phyloP scores from a whole-genome alignment of 1,139 yeast genomes.

The Saccharomyces hybrid region DNA sequence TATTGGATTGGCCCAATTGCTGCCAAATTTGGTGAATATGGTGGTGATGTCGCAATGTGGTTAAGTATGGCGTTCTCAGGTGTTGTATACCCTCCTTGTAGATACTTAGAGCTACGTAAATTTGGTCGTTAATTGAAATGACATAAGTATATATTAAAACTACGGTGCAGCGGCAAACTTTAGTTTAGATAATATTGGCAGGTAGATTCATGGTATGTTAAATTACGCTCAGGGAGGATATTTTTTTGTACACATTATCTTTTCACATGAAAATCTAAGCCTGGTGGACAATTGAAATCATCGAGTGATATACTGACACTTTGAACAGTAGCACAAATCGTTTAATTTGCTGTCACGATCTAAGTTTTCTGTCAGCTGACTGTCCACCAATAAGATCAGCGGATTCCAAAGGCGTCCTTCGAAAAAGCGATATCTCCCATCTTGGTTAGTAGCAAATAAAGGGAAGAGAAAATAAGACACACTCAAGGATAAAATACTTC shows the following conservation, averaged over 20 bases:
- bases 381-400: constrained; percentile 11
- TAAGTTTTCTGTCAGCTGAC: constrained; percentile 11
- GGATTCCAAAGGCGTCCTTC: background rate
- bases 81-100: constrained; percentile 50
- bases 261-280: no score
- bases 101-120: constrained; percentile 55
- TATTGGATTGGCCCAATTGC: constrained; percentile 74
- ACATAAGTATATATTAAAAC: background rate
- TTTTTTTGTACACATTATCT: no score
- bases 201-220: background rate
- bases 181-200: background rate
- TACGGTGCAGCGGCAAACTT: background rate
- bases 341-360: background rate
- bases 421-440: constrained; percentile 1
- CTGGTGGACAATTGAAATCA: background rate
- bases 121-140: constrained; percentile 35
- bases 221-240: background rate
- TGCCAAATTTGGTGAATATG: constrained; percentile 45
- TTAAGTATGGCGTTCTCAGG: constrained; percentile 68
- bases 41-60: constrained; percentile 83
- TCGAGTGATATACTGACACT: background rate
- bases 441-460: background rate
- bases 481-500: background rate
- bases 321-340: background rate
- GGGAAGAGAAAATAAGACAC: background rate